Evolutionary conservation across 441 rosid species (phyloP).

Genomic region (Populus tomentosa): DNA sequence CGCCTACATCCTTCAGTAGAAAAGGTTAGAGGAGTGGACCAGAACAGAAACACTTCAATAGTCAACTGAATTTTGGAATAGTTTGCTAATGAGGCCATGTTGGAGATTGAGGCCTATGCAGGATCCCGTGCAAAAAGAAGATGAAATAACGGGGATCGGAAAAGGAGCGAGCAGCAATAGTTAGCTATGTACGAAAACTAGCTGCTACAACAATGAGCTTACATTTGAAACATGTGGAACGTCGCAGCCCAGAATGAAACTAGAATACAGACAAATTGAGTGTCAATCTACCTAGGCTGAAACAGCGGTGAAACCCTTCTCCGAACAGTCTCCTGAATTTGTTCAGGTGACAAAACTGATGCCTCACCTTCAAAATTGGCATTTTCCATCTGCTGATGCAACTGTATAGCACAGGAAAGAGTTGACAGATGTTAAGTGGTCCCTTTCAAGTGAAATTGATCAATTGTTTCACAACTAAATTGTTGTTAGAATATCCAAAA

Average conservation of each 20-base stretch:
- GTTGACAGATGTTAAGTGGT: not conserved
- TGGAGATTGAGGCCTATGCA: not conserved
- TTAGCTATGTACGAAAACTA: not conserved
- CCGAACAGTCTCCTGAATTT: conserved; percentile 54
- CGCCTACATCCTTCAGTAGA: not conserved
- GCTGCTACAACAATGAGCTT: not conserved
- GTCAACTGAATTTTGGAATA: not conserved
- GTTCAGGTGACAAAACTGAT: conserved; percentile 52
- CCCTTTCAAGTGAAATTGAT: not conserved
- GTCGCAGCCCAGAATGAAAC: not conserved
- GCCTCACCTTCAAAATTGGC: conserved; percentile 48
- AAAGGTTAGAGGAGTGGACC: not conserved
- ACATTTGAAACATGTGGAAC: not conserved
- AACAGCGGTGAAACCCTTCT: conserved; percentile 64
- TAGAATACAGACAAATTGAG: not conserved
- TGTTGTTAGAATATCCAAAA: not conserved
- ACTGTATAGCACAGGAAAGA: conserved; percentile 30
- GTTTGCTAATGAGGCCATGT: not conserved
- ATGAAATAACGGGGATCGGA: not conserved
- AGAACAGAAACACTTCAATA: not conserved
- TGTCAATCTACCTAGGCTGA: conserved; percentile 27
- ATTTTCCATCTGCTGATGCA: conserved; percentile 56
- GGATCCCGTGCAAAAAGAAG: not conserved
- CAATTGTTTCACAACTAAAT: not conserved
- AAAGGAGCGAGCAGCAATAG: not conserved